Evolutionary conservation across 495 filamentous ascomycete species (phyloP).

Genomic region (Trichoderma gamsii): DNA sequence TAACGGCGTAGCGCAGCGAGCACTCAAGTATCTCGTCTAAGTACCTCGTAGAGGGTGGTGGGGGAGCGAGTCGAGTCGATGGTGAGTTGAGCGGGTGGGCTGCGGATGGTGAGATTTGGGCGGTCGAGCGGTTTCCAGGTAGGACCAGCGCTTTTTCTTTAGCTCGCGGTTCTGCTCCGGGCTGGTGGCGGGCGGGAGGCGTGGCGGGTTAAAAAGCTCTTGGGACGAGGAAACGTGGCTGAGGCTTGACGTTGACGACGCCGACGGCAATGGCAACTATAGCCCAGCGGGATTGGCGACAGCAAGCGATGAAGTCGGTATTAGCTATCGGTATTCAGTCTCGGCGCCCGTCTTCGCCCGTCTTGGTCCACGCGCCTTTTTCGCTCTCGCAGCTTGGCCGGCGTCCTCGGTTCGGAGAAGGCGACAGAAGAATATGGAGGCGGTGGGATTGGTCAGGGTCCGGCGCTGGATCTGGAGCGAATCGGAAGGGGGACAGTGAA

Average conservation of each 20-base stretch:
- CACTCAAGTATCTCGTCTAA: not conserved
- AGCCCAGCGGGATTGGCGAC: not conserved
- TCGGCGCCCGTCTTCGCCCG: no score
- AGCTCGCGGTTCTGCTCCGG: no score
- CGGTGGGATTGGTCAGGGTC: not conserved
- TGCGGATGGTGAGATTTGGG: not conserved
- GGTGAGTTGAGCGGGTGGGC: not conserved
- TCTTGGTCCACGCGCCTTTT: not conserved
- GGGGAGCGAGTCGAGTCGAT: not conserved
- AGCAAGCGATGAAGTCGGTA: not conserved
- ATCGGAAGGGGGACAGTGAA: constrained; percentile 4
- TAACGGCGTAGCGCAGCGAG: not conserved
- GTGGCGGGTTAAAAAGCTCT: not conserved
- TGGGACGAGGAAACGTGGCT: not conserved
- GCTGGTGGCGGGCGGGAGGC: not conserved
- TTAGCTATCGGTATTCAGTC: not conserved
- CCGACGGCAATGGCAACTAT: not conserved
- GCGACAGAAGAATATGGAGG: not conserved
- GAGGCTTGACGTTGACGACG: not conserved
- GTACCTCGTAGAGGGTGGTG: not conserved
- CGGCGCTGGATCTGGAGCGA: not conserved
- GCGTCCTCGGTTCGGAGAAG: constrained; percentile 12
- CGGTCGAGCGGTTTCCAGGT: not conserved
- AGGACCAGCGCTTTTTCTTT: no score
- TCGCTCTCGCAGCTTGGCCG: not conserved